Evolutionary conservation across 306 rosid species (phyloP).

Genomic region (Arachis hypogaea): DNA sequence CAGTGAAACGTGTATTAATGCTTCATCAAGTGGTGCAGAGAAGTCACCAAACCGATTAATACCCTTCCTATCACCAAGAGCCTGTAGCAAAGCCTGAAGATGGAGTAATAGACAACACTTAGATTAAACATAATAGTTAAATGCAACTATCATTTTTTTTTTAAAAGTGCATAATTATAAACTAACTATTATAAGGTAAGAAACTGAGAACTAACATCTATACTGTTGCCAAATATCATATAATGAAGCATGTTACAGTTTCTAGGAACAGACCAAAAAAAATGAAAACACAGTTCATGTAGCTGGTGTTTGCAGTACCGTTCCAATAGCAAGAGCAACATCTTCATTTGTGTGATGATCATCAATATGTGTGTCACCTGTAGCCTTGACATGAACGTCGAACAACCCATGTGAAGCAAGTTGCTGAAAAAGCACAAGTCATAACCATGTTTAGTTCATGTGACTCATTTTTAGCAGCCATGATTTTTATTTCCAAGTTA

Average conservation of each 20-base stretch:
- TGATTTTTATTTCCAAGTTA: slow-evolving; percentile 17
- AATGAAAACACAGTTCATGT: slow-evolving; percentile 29
- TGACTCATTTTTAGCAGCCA: slow-evolving; percentile 14
- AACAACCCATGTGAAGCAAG: slow-evolving; percentile 92
- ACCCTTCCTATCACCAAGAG: slow-evolving; percentile 96
- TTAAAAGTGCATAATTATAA: neutral
- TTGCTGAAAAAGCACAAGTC: slow-evolving; percentile 55
- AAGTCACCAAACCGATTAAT: slow-evolving; percentile 94
- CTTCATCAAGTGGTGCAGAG: slow-evolving; percentile 97
- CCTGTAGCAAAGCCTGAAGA: slow-evolving; percentile 82
- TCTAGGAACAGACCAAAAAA: slow-evolving; percentile 22
- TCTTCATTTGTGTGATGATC: slow-evolving; percentile 97
- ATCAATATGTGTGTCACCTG: slow-evolving; percentile 83
- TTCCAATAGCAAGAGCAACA: slow-evolving; percentile 89
- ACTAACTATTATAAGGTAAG: neutral
- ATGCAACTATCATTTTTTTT: neutral
- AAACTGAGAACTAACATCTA: neutral
- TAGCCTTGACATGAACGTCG: slow-evolving; percentile 78
- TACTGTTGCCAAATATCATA: slow-evolving; percentile 7
- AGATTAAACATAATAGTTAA: slow-evolving; percentile 20
- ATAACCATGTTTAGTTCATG: slow-evolving; percentile 32
- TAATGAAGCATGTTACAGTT: neutral
- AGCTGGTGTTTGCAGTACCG: slow-evolving; percentile 54
- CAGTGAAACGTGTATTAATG: slow-evolving; percentile 84
- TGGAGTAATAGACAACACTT: slow-evolving; percentile 31